A percentile compares a stretch with the other conserved stretches of the same genome.
phyloP scores from a whole-genome alignment of 2,329 filamentous ascomycete species.

The Pseudogymnoascus pannorum region DNA sequence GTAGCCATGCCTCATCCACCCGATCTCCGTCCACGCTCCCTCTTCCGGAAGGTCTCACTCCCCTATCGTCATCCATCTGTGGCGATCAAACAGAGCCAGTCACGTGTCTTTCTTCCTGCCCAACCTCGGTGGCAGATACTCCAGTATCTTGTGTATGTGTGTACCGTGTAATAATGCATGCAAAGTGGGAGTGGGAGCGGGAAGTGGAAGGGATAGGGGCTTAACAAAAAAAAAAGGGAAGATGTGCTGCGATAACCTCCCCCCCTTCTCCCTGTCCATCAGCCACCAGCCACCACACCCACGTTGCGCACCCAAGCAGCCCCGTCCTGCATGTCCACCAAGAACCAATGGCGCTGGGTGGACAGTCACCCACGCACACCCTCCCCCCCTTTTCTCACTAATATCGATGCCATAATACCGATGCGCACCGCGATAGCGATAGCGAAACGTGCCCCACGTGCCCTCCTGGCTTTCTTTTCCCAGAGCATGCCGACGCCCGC shows the following conservation, averaged over 20 bases:
- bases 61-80: not conserved
- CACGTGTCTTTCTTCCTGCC: not conserved
- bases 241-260: too few species aligned
- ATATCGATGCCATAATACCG: too few species aligned
- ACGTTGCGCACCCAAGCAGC: not conserved
- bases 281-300: not conserved
- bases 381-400: too few species aligned
- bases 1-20: not conserved
- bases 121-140: too few species aligned
- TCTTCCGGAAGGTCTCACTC: not conserved
- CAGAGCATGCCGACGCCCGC: not conserved
- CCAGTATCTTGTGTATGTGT: too few species aligned
- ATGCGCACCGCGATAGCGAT: not conserved
- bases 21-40: not conserved
- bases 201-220: too few species aligned
- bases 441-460: not conserved
- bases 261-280: not conserved
- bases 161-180: too few species aligned
- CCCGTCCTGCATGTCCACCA: not conserved
- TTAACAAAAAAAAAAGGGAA: too few species aligned
- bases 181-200: too few species aligned
- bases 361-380: too few species aligned
- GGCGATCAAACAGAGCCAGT: not conserved
- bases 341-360: not conserved
- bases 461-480: not conserved